phyloP scores from a whole-genome alignment of 1,139 yeast species.

The Yamadazyma triangularis region DNA sequence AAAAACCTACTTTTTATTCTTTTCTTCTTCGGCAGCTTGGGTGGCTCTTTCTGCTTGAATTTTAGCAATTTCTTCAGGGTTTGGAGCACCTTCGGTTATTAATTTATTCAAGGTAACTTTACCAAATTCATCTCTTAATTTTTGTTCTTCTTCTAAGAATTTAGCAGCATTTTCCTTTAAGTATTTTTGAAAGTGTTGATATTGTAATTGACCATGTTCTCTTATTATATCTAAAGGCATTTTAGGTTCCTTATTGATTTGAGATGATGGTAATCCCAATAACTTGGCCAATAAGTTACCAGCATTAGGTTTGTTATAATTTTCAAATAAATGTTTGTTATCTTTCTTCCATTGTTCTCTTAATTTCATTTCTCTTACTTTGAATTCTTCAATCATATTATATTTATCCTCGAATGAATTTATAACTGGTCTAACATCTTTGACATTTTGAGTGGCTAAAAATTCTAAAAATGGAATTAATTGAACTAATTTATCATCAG shows the following conservation, averaged over 20 bases:
- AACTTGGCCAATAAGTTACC: constrained; percentile 53
- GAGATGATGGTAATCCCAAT: constrained; percentile 55
- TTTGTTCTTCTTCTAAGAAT: constrained; percentile 72
- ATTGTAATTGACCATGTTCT: constrained; percentile 90
- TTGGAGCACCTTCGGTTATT: constrained; percentile 80
- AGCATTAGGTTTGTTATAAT: constrained; percentile 35
- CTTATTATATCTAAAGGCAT: constrained; percentile 90
- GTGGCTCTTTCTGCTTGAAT: constrained; percentile 45
- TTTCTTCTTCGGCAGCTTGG: constrained; percentile 13
- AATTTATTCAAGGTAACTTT: constrained; percentile 78
- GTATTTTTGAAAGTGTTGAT: constrained; percentile 76
- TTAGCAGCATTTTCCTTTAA: constrained; percentile 87
- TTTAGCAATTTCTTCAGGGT: constrained; percentile 79
- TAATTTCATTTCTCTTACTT: constrained; percentile 67
- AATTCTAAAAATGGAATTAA: constrained; percentile 93
- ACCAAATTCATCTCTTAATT: constrained; percentile 76
- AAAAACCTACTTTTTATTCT: too few species aligned
- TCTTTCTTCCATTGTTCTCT: constrained; percentile 66
- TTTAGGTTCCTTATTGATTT: constrained; percentile 56
- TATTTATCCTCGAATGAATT: constrained; percentile 61
- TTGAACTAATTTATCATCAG: constrained; percentile 72
- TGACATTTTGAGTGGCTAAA: constrained; percentile 84
- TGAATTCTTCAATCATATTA: constrained; percentile 69
- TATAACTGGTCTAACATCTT: constrained; percentile 87
- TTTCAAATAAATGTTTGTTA: constrained; percentile 47